Evolutionary conservation across 345 rosid species (phyloP), one percentile per base, ranked within the genome.

Genomic region (Bretschneidera sinensis): DNA sequence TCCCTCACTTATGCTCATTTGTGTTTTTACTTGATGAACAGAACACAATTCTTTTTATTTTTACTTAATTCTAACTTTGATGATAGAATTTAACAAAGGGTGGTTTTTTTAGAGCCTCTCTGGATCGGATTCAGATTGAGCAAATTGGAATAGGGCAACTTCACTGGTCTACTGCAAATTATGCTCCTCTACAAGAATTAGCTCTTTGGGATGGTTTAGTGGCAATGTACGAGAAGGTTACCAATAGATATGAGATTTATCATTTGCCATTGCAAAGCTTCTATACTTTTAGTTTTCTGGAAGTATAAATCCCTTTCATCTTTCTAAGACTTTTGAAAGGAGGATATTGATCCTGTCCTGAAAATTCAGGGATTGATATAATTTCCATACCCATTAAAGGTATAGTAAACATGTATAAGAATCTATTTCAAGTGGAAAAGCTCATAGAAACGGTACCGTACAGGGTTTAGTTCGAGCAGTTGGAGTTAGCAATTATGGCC

Each of bases 131-230:
- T 76, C 89, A 87, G 70, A 72, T 89, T 58, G 78, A 87, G 66
- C 87, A 79, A 66, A 81, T 92, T 4, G 98, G 98, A 64, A 87
- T 92, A 0, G 96, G 95, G 24, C 98, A 89, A 59, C 71, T 92
- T 65, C 98, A 89, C 34, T 92, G 98, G 96, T 92, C 96, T 19
- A 87, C 96, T 4, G 98, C 95, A 51, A 92, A 87, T 64, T 92
- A 92, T 35, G 92, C 95, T 0, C 95, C 98, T 22, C 78, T 66
- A 0, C 98, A 92, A 73, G 97, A 89, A 48, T 23, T 57, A 53
- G 96, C 84, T 48, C 97, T 90, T 11, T 87, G 92, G 97, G 87
- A 85, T 64, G 95, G 95, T 74, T 71, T 90, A 72, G 91, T 79
- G 59, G 83, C 87, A 76, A 90, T 90, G 95, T 87, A 87, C 21